phyloP scores from a whole-genome alignment of 129 eudicot genomes.

The Tanacetum coccineum region DNA sequence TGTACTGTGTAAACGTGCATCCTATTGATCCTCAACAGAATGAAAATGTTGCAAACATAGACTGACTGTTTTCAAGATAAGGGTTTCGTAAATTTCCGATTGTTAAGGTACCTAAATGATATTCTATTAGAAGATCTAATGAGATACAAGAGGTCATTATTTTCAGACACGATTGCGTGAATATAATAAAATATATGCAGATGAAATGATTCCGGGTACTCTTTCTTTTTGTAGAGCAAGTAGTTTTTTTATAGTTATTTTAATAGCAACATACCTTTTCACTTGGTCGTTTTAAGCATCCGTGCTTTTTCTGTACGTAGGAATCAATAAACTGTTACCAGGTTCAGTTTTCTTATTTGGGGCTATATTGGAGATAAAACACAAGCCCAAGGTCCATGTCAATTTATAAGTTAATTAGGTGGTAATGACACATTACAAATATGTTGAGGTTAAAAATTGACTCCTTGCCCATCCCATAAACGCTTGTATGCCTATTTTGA shows the following conservation, averaged over 20 bases:
- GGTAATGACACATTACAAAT: too few relatives aligned
- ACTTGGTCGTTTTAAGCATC: too few relatives aligned
- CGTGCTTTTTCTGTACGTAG: too few relatives aligned
- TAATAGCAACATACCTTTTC: background rate
- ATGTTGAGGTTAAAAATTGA: too few relatives aligned
- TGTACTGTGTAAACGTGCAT: conserved; percentile 51
- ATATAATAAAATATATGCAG: too few relatives aligned
- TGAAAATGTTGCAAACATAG: conserved; percentile 21
- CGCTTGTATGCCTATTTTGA: too few relatives aligned
- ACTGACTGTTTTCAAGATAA: conserved; percentile 28
- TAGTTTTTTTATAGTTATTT: background rate
- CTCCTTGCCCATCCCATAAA: too few relatives aligned
- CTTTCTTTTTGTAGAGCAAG: background rate
- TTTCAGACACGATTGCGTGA: conserved; percentile 32
- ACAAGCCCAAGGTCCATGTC: too few relatives aligned
- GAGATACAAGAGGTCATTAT: conserved; percentile 45
- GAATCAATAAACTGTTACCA: too few relatives aligned
- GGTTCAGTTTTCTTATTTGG: too few relatives aligned
- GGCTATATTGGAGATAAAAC: too few relatives aligned
- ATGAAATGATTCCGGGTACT: conserved; percentile 54
- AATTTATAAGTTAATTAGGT: too few relatives aligned
- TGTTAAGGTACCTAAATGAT: conserved; percentile 56
- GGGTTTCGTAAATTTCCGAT: conserved; percentile 28
- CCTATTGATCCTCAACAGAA: conserved; percentile 39
- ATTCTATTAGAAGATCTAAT: conserved; percentile 57